A percentile compares a stretch with the other conserved stretches of the same genome.
phyloP scores from a whole-genome alignment of 768 basidiomycete species.

The Artomyces pyxidatus region DNA sequence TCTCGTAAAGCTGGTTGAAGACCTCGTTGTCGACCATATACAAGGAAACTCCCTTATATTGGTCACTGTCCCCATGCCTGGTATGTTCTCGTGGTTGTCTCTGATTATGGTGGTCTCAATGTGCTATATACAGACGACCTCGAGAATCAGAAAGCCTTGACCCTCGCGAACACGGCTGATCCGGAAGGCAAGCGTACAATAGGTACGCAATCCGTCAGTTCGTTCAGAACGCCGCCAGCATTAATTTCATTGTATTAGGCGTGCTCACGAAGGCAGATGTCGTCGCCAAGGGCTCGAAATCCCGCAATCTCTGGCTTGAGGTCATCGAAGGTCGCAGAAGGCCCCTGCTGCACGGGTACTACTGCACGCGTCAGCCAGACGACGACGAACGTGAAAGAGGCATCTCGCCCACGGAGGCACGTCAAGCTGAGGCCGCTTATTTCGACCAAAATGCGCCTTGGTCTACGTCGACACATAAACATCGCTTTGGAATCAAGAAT shows the following conservation, averaged over 20 bases:
- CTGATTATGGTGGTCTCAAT: background rate
- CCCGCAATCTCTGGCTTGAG: constrained; percentile 30
- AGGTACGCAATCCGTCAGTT: constrained; percentile 24
- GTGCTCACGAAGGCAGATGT: constrained; percentile 47
- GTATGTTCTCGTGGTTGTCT: constrained; percentile 20
- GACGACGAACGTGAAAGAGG: constrained; percentile 27
- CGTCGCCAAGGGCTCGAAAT: constrained; percentile 25
- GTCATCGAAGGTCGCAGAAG: constrained; percentile 32
- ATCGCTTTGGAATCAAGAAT: constrained; percentile 30
- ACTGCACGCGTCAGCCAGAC: constrained; percentile 33
- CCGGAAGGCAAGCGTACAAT: constrained; percentile 42
- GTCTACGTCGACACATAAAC: constrained; percentile 19
- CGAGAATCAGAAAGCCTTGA: constrained; percentile 48
- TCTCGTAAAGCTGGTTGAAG: constrained; percentile 36
- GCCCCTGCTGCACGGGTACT: constrained; percentile 33
- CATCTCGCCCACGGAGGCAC: constrained; percentile 25
- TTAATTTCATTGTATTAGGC: constrained; percentile 22
- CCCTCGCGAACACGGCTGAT: constrained; percentile 39
- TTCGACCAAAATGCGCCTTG: constrained; percentile 31
- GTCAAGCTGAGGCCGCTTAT: constrained; percentile 27
- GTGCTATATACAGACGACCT: constrained; percentile 41
- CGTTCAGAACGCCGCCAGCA: background rate
- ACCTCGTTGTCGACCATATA: constrained; percentile 43
- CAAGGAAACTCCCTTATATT: constrained; percentile 45
- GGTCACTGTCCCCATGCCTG: constrained; percentile 46